These are phyloP conservation scores for Suhomyces kilbournensis DNA, from an alignment of 805 yeast genomes.

Conservation along the genomic window DNA sequence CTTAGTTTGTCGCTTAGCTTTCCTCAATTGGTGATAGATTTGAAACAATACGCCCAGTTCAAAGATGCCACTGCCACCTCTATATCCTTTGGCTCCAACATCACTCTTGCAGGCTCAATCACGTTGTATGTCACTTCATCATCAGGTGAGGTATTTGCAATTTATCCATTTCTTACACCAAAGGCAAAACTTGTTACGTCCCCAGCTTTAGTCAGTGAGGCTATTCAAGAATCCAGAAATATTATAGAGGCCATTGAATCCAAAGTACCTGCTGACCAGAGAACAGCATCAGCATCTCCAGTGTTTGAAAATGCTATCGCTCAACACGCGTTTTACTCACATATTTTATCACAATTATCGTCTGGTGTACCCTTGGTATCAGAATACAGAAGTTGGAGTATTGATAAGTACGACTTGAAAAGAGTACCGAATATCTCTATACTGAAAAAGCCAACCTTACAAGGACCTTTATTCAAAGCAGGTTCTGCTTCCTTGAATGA, in stretches of 20 bases:
- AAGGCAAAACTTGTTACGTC: slow-evolving; percentile 16
- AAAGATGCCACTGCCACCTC: slow-evolving; percentile 18
- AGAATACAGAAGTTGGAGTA: slow-evolving; percentile 10
- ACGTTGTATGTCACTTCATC: slow-evolving; percentile 27
- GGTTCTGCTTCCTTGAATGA: slow-evolving; percentile 8
- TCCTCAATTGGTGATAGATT: slow-evolving; percentile 20
- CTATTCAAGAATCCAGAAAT: slow-evolving; percentile 12
- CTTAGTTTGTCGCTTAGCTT: slow-evolving; percentile 13
- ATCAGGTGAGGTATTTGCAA: slow-evolving; percentile 19
- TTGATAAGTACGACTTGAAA: not conserved
- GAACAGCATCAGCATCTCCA: not conserved
- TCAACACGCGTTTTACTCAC: slow-evolving; percentile 17
- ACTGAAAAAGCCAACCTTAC: slow-evolving; percentile 13
- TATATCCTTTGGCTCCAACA: slow-evolving; percentile 28
- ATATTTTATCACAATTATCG: slow-evolving; percentile 12
- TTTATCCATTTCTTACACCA: slow-evolving; percentile 26
- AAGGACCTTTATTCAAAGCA: slow-evolving; percentile 22
- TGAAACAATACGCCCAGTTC: slow-evolving; percentile 9
- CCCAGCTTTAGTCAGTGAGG: slow-evolving; percentile 11
- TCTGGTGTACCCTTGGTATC: slow-evolving; percentile 6
- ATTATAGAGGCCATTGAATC: slow-evolving; percentile 10
- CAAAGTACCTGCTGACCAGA: slow-evolving; percentile 7
- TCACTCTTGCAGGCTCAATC: slow-evolving; percentile 22
- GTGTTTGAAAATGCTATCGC: slow-evolving; percentile 12
- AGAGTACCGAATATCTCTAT: not conserved